phyloP scores from a whole-genome alignment of 331 rosid species.

The Stylosanthes scabra region DNA sequence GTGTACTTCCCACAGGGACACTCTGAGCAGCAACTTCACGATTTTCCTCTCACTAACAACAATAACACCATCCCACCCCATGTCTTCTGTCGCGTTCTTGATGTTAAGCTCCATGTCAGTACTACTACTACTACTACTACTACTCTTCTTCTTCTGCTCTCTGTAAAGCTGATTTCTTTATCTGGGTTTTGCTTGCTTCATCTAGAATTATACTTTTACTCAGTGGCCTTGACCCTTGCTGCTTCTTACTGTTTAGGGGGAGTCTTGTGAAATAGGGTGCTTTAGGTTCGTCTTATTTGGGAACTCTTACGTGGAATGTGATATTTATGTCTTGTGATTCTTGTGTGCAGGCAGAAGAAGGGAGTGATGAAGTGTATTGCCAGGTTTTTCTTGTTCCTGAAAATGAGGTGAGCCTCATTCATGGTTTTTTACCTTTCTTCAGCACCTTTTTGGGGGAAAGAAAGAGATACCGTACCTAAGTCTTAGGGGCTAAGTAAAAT shows the following conservation, averaged over 20 bases:
- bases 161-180: not conserved
- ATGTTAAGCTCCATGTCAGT: slow-evolving; percentile 91
- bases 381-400: slow-evolving; percentile 87
- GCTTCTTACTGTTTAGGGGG: not conserved
- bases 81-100: slow-evolving; percentile 87
- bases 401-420: slow-evolving; percentile 72
- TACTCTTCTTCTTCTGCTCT: not conserved
- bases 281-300: slow-evolving; percentile 3
- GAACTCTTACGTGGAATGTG: slow-evolving; percentile 16
- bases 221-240: too few species aligned
- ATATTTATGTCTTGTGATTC: not conserved
- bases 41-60: slow-evolving; percentile 54
- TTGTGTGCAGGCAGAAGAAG: slow-evolving; percentile 86
- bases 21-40: slow-evolving; percentile 66
- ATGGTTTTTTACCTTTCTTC: slow-evolving; percentile 8
- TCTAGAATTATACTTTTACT: too few species aligned
- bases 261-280: not conserved
- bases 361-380: slow-evolving; percentile 88
- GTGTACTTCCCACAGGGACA: slow-evolving; percentile 96
- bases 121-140: too few species aligned
- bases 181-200: too few species aligned
- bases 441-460: slow-evolving; percentile 27
- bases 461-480: not conserved
- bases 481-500: slow-evolving; percentile 30
- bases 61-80: slow-evolving; percentile 79